Base-by-base conservation (phyloP, 2,329 filamentous ascomycete genomes). In the Colletotrichum sp. region DNA sequence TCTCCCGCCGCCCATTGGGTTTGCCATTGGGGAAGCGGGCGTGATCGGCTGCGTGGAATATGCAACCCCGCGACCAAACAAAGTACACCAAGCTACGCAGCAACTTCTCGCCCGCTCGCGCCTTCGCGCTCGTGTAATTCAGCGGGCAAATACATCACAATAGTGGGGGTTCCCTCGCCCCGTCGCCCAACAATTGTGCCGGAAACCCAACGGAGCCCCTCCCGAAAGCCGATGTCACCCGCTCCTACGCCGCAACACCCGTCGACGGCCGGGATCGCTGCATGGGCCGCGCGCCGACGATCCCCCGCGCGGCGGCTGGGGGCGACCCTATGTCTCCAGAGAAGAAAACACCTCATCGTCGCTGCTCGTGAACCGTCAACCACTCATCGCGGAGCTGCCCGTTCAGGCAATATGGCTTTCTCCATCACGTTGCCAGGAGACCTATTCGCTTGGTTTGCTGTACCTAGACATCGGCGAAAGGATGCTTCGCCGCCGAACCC, bases 141-240 rank as follows among this genome's bases (percentile, higher is more conserved):
- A 28, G 55, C 55, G 55, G n/a, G n/a, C 43, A 52, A 52, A 52
- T 52, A 21, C 43, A 52, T 52, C 43, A 52, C n/a, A 52, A 58
- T 58, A 58, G 55, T 28, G 56, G 56, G 26, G 26, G n/a, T 60
- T 32, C 8, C 28, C 8, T n/a, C 56, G 8, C 28, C 26, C 55
- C 24, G 6, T 18, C 26, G 24, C 24, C 24, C 26, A 26, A 48
- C 62, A 24, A 30, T 48, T 16, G 34, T 2, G 60, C 60, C 28
- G 55, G 6, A 8, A 30, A 55, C 21, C 21, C 48, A 61, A 26
- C 62, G 68, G 68, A 56, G 69, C 26, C 61, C 30, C 32, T 62
- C 10, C 55, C 72, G 72, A 72, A 67, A 75, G 72, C 72, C 72
- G 72, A 75, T 75, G 72, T 52, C 72, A 75, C 72, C 72, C 72